Evolutionary conservation across 495 filamentous ascomycete genomes (phyloP).

Genomic region (Annulohypoxylon moriforme): DNA sequence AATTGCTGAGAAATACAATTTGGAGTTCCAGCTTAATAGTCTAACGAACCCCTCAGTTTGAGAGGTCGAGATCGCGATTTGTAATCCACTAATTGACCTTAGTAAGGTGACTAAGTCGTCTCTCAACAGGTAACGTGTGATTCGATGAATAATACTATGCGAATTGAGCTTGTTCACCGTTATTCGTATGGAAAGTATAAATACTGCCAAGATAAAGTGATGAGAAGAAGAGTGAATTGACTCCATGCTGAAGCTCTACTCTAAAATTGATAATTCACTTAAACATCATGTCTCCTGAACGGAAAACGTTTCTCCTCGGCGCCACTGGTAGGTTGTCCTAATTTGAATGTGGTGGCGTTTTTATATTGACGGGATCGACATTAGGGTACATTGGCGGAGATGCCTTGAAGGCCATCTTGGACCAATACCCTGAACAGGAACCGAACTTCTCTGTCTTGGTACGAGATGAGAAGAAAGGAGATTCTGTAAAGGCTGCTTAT

Average conservation of each 20-base stretch:
- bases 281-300: background rate
- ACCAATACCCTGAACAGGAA: background rate
- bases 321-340: background rate
- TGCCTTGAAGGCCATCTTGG: background rate
- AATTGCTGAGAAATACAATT: no score
- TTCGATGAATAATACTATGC: no score
- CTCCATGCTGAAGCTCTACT: background rate
- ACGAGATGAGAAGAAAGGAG: constrained; percentile 3
- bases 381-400: constrained; percentile 1
- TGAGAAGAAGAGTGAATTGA: no score
- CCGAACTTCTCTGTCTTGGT: background rate
- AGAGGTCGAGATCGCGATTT: background rate
- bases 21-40: no score
- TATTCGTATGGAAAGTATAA: no score
- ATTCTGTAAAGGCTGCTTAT: background rate
- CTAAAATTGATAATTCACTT: background rate
- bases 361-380: background rate
- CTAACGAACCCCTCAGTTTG: no score
- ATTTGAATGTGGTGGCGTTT: background rate
- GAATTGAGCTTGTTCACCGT: no score
- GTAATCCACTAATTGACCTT: background rate
- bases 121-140: no score
- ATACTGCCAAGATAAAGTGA: no score
- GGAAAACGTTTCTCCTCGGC: background rate
- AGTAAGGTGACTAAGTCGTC: no score